phyloP scores from a whole-genome alignment of 139 green algal genomes.

The Axilococcus clingmanii region DNA sequence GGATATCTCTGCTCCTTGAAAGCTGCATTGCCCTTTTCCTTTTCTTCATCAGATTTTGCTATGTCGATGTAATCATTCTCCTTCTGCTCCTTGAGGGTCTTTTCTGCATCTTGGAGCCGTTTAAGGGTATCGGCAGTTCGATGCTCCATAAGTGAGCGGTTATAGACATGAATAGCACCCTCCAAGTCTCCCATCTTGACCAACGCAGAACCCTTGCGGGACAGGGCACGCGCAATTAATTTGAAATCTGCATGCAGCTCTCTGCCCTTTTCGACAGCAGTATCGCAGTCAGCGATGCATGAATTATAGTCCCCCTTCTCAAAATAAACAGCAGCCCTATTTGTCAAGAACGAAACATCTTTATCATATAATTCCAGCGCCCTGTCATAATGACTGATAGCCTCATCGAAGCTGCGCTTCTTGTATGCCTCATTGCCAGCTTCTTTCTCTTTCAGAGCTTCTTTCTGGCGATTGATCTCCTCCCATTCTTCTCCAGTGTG shows the following conservation, averaged over 20 bases:
- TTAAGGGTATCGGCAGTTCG: conserved; percentile 93
- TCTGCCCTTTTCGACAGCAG: conserved; percentile 64
- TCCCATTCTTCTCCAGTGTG: conserved; percentile 10
- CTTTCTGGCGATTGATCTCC: conserved; percentile 29
- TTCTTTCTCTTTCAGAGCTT: conserved; percentile 71
- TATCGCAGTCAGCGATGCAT: conserved; percentile 82
- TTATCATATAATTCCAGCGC: conserved; percentile 78
- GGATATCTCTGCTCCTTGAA: conserved; percentile 90
- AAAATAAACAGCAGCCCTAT: conserved; percentile 88
- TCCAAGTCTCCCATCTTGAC: conserved; percentile 69
- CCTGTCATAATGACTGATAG: conserved; percentile 77
- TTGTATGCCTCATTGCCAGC: conserved; percentile 92
- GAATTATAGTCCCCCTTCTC: conserved; percentile 77
- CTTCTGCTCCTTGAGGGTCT: conserved; percentile 61
- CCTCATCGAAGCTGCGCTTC: conserved; percentile 77
- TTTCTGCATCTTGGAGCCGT: conserved; percentile 84
- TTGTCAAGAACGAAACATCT: conserved; percentile 94
- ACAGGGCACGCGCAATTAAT: conserved; percentile 76
- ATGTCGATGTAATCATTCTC: conserved; percentile 85
- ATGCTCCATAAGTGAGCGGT: conserved; percentile 92
- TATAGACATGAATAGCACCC: conserved; percentile 71
- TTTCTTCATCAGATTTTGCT: conserved; percentile 63
- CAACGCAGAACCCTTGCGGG: conserved; percentile 82
- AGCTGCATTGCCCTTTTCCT: conserved; percentile 78
- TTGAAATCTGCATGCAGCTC: conserved; percentile 89